Conservation (phyloP, 163 green algal species). For the Chlamydomonas reinhardtii region DNA sequence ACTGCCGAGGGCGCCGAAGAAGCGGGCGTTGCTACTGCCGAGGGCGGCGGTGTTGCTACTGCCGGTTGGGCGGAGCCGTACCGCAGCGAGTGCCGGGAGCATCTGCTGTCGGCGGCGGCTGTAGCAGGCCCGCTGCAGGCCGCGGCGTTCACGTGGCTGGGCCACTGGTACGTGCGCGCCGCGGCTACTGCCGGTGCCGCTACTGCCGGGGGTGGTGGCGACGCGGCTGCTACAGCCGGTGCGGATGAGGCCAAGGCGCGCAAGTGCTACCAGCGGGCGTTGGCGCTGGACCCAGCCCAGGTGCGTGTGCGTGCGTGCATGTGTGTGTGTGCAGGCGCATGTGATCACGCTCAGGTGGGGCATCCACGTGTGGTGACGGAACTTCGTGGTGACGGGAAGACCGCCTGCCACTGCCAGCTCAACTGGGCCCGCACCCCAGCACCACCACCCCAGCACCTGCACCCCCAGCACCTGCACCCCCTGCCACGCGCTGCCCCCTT, state of each 20-base stretch:
- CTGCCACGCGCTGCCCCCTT: too few species aligned
- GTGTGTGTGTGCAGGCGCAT: background rate
- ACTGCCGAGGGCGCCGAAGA: background rate
- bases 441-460: too few species aligned
- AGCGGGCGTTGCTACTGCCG: background rate
- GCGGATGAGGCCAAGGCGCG: constrained; percentile 49
- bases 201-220: constrained; percentile 20
- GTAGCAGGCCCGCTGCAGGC: constrained; percentile 59
- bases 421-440: too few species aligned
- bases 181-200: constrained; percentile 15
- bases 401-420: too few species aligned
- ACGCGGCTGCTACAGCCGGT: constrained; percentile 12
- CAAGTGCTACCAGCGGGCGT: constrained; percentile 67
- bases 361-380: too few species aligned
- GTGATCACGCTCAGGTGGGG: too few species aligned
- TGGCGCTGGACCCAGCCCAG: constrained; percentile 64
- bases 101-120: constrained; percentile 56
- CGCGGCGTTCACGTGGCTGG: constrained; percentile 67
- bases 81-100: constrained; percentile 29
- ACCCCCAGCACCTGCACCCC: too few species aligned
- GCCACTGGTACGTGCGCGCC: constrained; percentile 59
- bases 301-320: constrained; percentile 13
- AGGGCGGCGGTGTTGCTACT: background rate
- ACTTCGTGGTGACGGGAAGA: too few species aligned
- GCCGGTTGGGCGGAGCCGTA: background rate